Conservation (phyloP, 2,329 filamentous ascomycete genomes). For the Penicillium concentricum region DNA sequence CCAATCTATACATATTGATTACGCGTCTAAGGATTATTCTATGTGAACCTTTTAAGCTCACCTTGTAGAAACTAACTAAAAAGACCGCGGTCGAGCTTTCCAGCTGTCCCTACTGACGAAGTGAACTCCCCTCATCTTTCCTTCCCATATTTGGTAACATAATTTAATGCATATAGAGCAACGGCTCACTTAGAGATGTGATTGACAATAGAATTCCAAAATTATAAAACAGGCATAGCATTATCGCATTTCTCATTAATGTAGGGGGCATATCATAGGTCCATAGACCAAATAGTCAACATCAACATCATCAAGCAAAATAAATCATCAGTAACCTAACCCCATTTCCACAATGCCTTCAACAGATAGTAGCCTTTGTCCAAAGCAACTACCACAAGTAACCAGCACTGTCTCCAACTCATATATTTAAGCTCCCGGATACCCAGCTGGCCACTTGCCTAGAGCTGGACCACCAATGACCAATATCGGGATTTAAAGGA, state of each 20-base stretch:
- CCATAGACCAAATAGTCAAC: constrained; percentile 6
- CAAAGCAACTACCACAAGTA: background rate
- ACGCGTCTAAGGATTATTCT: background rate
- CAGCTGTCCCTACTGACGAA: background rate
- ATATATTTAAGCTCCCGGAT: background rate
- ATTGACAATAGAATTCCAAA: background rate
- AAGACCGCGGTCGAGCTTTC: background rate
- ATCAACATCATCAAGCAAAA: constrained; percentile 4
- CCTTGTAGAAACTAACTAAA: background rate
- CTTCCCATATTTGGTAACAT: background rate
- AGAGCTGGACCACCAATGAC: background rate
- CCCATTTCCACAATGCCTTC: background rate
- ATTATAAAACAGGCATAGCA: background rate
- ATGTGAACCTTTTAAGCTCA: background rate
- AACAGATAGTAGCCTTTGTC: background rate
- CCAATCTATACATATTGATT: background rate
- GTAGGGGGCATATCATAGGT: constrained; percentile 3
- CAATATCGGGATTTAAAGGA: constrained; percentile 16
- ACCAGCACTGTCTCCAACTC: background rate
- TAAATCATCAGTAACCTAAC: background rate
- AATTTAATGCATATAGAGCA: background rate
- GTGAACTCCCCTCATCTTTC: background rate
- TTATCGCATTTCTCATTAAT: constrained; percentile 15
- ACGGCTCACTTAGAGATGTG: background rate
- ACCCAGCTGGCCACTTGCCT: background rate